These are phyloP conservation scores for Chaetomium strumarium DNA, from an alignment of 2,329 filamentous ascomycete genomes.

Conservation along the genomic window DNA sequence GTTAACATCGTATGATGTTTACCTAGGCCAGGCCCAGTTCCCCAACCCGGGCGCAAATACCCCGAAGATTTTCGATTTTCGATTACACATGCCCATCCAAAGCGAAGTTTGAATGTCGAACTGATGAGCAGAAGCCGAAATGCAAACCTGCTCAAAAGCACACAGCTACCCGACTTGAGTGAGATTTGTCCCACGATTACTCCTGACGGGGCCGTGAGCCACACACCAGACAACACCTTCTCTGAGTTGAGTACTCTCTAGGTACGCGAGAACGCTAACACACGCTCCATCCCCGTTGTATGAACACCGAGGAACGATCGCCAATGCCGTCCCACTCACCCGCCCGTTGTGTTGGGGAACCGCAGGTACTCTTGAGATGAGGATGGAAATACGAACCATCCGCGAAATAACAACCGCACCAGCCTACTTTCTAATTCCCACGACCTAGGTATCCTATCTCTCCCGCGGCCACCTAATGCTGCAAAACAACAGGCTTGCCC, in stretches of 20 bases:
- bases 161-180: no score
- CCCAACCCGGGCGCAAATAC: background rate
- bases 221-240: background rate
- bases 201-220: background rate
- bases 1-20: conserved; percentile 19
- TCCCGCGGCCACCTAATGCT: conserved; percentile 38
- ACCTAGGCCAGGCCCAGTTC: background rate
- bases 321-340: no score
- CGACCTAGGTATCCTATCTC: no score
- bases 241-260: no score
- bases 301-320: no score
- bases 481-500: conserved; percentile 55
- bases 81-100: background rate
- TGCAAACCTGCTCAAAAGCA: no score
- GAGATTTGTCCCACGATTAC: no score
- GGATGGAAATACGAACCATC: background rate
- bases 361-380: background rate
- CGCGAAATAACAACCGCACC: background rate
- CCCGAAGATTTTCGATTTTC: background rate
- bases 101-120: no score
- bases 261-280: no score
- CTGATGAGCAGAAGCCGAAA: no score
- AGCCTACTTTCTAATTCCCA: no score
- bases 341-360: background rate
- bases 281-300: no score